These are phyloP conservation scores for Botrytis galanthina DNA, from an alignment of 2,329 filamentous ascomycete species.

Conservation along the genomic window DNA sequence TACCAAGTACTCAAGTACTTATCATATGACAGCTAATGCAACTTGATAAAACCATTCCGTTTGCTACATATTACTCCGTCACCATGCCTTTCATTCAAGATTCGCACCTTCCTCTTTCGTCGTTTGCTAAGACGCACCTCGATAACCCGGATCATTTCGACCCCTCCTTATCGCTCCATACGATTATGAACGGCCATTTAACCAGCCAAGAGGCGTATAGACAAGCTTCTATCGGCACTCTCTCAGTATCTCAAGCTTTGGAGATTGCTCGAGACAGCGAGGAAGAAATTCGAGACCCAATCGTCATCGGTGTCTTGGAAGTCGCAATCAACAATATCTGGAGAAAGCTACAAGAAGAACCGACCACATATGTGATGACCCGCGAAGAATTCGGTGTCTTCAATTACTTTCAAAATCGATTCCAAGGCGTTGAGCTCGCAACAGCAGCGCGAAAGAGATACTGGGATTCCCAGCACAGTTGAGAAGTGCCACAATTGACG, in stretches of 20 bases:
- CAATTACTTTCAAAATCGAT: slow-evolving; percentile 76
- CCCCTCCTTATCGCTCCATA: slow-evolving; percentile 24
- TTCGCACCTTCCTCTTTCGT: slow-evolving; percentile 31
- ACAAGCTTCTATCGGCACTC: slow-evolving; percentile 20
- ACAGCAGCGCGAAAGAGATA: slow-evolving; percentile 50
- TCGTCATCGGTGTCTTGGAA: slow-evolving; percentile 64
- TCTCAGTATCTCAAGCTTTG: slow-evolving; percentile 61
- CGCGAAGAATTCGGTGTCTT: slow-evolving; percentile 80
- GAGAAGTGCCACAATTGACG: slow-evolving; percentile 1
- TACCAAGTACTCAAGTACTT: not conserved
- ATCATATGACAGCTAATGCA: slow-evolving; percentile 11
- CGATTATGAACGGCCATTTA: slow-evolving; percentile 27
- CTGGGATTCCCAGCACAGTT: slow-evolving; percentile 46
- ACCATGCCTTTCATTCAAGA: slow-evolving; percentile 28
- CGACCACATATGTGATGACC: slow-evolving; percentile 69
- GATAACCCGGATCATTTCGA: slow-evolving; percentile 5
- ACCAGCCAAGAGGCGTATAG: slow-evolving; percentile 25
- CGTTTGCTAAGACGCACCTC: slow-evolving; percentile 19
- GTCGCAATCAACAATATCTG: slow-evolving; percentile 62
- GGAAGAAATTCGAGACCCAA: slow-evolving; percentile 61
- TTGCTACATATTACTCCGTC: slow-evolving; percentile 1
- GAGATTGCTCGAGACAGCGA: slow-evolving; percentile 73
- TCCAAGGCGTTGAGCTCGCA: slow-evolving; percentile 51
- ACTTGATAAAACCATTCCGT: not conserved
- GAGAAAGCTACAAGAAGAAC: slow-evolving; percentile 62